Evolutionary conservation across 2,329 filamentous ascomycete genomes (phyloP), one percentile per base, ranked within the genome.

Genomic region (Sporothrix pseudoabietina): DNA sequence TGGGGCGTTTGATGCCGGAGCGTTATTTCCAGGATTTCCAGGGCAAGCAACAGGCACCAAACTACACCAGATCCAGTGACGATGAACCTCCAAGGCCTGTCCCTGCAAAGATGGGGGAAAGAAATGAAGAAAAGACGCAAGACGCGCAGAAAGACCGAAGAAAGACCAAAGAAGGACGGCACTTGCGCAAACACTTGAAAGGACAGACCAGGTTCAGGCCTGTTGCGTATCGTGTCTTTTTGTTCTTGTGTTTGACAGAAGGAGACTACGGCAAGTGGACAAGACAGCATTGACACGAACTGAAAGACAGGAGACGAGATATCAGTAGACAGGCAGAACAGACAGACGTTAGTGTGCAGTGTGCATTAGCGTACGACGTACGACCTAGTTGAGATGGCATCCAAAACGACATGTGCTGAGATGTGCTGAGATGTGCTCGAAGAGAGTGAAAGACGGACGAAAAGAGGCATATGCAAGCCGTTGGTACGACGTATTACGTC

Each of bases 1-100:
- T 49, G 44, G 44, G 2, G 44, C 35, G 35, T 35, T 35, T 55
- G 52, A 30, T 55, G 52, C 52, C 30, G 59, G 44, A 35, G 55
- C 55, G 55, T 59, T 63, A 26, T 63, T 63, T 63, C 57, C 32
- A 63, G 57, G 30, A 2, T 4, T 19, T 16, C n/a, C 35, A 10
- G 32, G n/a, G 52, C 52, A 49, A 49, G 44, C 14, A 49, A 49
- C 44, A 49, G 14, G 44, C 44, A 19, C 44, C 55, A 12, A 35
- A 59, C 55, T 19, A 59, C 30, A 26, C 55, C 30, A 35, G 14
- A 59, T 59, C 30, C 55, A 59, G 30, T 10, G 55, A 35, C 35
- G 55, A 59, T 35, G 55, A 35, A 35, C 30, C 14, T 59, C 14
- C 55, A 44, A 19, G 59, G 59, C 59, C 57, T 63, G 57, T 63